These are phyloP conservation scores for Grammothele lineata DNA, from an alignment of 768 basidiomycete species.

Conservation along the genomic window DNA sequence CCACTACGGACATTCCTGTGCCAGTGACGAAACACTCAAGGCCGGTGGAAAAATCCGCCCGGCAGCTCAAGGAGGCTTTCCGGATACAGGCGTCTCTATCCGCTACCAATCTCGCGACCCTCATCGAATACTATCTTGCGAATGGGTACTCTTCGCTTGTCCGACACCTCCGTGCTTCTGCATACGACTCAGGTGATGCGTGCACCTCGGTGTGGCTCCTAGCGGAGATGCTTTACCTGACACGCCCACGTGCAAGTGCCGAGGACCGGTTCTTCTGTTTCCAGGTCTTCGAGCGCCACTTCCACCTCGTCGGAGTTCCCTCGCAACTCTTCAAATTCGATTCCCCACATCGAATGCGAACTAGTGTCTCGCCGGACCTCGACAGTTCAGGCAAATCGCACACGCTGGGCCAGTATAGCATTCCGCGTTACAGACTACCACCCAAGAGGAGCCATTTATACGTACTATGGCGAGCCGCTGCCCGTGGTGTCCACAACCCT, in stretches of 20 bases:
- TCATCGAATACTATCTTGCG: conserved; percentile 14
- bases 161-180: conserved; percentile 57
- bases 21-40: too few species aligned
- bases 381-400: too few species aligned
- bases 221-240: conserved; percentile 26
- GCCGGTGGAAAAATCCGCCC: too few species aligned
- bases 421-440: too few species aligned
- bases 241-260: too few species aligned
- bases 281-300: conserved; percentile 50
- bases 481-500: background rate
- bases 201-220: conserved; percentile 19
- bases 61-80: background rate
- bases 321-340: background rate
- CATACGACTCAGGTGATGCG: conserved; percentile 33
- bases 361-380: too few species aligned
- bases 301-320: conserved; percentile 52
- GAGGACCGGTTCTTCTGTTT: too few species aligned
- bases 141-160: conserved; percentile 61
- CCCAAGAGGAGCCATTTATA: too few species aligned
- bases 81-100: background rate
- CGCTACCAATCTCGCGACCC: conserved; percentile 7
- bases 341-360: too few species aligned
- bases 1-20: too few species aligned
- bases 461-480: background rate
- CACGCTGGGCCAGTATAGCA: too few species aligned